A percentile compares a stretch with the other conserved stretches of the same genome.
phyloP scores from a whole-genome alignment of 2,329 filamentous ascomycete genomes.

The Venturia nashicola region DNA sequence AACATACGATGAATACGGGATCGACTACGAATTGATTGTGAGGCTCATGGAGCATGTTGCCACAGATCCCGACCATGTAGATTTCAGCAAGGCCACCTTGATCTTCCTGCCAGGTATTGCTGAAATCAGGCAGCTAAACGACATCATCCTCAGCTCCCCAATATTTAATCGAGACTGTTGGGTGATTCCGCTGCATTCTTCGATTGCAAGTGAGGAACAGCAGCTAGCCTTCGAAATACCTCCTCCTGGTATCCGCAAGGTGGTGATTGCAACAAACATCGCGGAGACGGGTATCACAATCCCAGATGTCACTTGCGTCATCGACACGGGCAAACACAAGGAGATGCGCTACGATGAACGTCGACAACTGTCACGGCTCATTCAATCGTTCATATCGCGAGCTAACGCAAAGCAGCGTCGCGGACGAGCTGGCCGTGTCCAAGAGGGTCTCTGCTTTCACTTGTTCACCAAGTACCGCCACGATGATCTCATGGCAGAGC shows the following conservation, averaged over 20 bases:
- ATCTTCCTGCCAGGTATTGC: slow-evolving; percentile 91
- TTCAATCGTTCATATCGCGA: slow-evolving; percentile 89
- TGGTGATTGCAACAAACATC: slow-evolving; percentile 95
- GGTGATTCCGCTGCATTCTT: slow-evolving; percentile 83
- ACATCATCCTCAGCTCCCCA: slow-evolving; percentile 66
- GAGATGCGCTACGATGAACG: slow-evolving; percentile 96
- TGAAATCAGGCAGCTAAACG: slow-evolving; percentile 81
- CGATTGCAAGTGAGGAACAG: slow-evolving; percentile 91
- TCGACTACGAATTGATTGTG: slow-evolving; percentile 79
- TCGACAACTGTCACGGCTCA: slow-evolving; percentile 75
- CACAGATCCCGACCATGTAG: slow-evolving; percentile 48
- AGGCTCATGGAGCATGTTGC: slow-evolving; percentile 69
- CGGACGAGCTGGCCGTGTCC: slow-evolving; percentile 88
- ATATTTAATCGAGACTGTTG: slow-evolving; percentile 69
- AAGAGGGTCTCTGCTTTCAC: slow-evolving; percentile 90
- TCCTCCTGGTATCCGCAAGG: slow-evolving; percentile 71
- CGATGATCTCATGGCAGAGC: slow-evolving; percentile 71
- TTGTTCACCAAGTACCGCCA: slow-evolving; percentile 85
- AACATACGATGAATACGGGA: slow-evolving; percentile 78
- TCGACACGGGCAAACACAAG: slow-evolving; percentile 93
- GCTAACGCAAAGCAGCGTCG: slow-evolving; percentile 93
- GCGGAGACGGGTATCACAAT: slow-evolving; percentile 98
- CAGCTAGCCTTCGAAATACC: slow-evolving; percentile 85
- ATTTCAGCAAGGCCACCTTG: slow-evolving; percentile 82
- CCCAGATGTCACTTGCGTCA: slow-evolving; percentile 91